Percentiles rank a stretch among this genome's conserved stretches.
These are phyloP conservation scores for Thielaviopsis cerberus DNA, from an alignment of 2,329 filamentous ascomycete species.

Conservation along the genomic window DNA sequence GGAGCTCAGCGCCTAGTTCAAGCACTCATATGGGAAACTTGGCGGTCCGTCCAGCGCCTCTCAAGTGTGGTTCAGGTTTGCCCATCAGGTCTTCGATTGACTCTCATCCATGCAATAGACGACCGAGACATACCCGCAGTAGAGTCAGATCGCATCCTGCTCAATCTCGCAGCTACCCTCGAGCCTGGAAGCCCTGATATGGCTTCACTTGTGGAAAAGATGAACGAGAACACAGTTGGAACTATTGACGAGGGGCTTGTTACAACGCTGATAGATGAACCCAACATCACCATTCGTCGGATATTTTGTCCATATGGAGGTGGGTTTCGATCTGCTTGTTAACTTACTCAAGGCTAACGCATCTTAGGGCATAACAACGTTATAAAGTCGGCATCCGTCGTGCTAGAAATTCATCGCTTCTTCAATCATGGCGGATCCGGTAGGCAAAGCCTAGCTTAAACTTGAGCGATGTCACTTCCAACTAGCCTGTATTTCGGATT, in stretches of 20 bases:
- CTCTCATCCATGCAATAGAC: conserved; percentile 61
- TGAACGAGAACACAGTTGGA: conserved; percentile 26
- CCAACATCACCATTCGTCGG: conserved; percentile 31
- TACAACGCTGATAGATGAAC: conserved; percentile 25
- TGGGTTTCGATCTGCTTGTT: conserved; percentile 19
- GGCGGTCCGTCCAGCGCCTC: conserved; percentile 55
- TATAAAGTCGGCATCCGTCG: conserved; percentile 31
- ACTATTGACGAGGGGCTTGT: conserved; percentile 31
- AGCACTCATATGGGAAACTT: conserved; percentile 54
- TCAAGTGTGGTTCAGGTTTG: conserved; percentile 34
- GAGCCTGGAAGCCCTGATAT: conserved; percentile 20
- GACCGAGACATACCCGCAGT: conserved; percentile 67
- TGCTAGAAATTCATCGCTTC: conserved; percentile 44
- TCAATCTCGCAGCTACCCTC: conserved; percentile 35
- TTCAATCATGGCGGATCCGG: conserved; percentile 29
- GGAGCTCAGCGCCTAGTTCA: conserved; percentile 24
- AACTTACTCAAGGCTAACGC: background rate
- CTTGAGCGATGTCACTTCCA: background rate
- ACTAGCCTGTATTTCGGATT: background rate
- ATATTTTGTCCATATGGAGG: conserved; percentile 37
- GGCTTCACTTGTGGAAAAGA: conserved; percentile 24
- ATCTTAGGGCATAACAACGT: conserved; percentile 52
- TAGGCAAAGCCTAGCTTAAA: background rate
- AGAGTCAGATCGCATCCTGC: conserved; percentile 47
- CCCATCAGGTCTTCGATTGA: conserved; percentile 40